Base-by-base conservation (phyloP, 2,329 filamentous ascomycete species). In the Hirsutella thompsonii region DNA sequence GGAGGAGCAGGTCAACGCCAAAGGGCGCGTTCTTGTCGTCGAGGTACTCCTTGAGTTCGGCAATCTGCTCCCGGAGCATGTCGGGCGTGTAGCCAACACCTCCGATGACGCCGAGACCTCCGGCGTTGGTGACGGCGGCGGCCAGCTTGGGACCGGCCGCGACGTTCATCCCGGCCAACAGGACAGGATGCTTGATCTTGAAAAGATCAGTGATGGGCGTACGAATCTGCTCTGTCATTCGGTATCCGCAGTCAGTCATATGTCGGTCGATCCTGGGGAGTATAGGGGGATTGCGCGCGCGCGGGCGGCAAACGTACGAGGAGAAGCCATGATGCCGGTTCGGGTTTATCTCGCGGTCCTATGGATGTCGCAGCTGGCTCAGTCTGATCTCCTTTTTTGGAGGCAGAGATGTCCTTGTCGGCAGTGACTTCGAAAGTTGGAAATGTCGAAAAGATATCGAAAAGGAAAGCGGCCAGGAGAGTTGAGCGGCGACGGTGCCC, bases 81-180 rank as follows among this genome's bases (percentile, higher is more conserved):
- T 95, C 87, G 53, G 92, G 92, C 42, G 88, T 95, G 72, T 98
- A 98, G 50, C 87, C 83, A 53, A 90, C 82, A 61, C 92, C 92
- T 52, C 92, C 92, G 54, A 98, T 90, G 55, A 98, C 92, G 67
- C 92, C 92, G 46, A 98, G 74, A 57, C 92, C 92, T 52, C 92
- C 92, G 40, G 92, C 92, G 65, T 98, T 95, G 52, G 90, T 93
- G 54, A 98, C 92, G 34, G 92, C 92, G 28, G 92, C 92, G 40
- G 92, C 92, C 57, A 98, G 81, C 74, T 88, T 93, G 42, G 92
- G 92, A 39, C 92, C 92, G 45, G 92, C 92, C 43, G 92, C 92
- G 48, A 96, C 92, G 74, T 98, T 96, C 92, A 98, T 98, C 62
- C 92, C 92, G 54, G 92, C 92, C 47, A 98, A 81, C 57, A 98